These are phyloP conservation scores for Thalia dealbata DNA, from an alignment of 176 grass and related monocot species.

Conservation along the genomic window DNA sequence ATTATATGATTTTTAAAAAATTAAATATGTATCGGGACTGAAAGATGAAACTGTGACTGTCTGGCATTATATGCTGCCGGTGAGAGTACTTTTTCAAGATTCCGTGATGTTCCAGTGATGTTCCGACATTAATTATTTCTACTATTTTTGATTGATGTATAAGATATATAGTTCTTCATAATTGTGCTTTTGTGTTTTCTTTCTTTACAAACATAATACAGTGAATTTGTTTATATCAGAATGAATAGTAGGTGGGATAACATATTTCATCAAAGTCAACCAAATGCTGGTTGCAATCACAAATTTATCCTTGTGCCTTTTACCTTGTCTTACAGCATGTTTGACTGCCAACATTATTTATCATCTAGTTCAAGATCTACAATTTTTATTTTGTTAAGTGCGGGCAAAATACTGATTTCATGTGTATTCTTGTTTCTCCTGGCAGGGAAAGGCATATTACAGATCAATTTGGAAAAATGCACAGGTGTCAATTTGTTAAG, in stretches of 20 bases:
- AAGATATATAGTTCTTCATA: not conserved
- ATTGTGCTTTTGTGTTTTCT: not conserved
- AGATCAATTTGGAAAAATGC: slow-evolving; percentile 93
- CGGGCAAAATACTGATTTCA: slow-evolving; percentile 4
- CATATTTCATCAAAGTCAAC: not conserved
- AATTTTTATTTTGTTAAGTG: not conserved
- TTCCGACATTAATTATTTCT: no score
- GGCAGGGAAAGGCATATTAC: slow-evolving; percentile 88
- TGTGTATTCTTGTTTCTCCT: slow-evolving; percentile 13
- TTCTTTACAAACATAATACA: not conserved
- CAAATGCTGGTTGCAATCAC: not conserved
- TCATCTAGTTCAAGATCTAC: not conserved
- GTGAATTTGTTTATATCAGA: not conserved
- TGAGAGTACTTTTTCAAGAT: no score
- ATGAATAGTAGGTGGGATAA: not conserved
- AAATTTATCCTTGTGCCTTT: not conserved
- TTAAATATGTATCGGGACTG: no score
- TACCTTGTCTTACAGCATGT: not conserved
- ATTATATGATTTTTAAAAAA: no score
- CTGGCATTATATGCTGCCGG: no score
- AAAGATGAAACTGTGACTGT: no score
- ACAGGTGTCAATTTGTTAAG: slow-evolving; percentile 32
- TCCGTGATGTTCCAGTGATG: no score
- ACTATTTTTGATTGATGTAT: no score
- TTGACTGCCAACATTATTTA: not conserved